Base-by-base conservation (phyloP, 2,329 filamentous ascomycete species). In the Monilinia vaccinii-corymbosi region DNA sequence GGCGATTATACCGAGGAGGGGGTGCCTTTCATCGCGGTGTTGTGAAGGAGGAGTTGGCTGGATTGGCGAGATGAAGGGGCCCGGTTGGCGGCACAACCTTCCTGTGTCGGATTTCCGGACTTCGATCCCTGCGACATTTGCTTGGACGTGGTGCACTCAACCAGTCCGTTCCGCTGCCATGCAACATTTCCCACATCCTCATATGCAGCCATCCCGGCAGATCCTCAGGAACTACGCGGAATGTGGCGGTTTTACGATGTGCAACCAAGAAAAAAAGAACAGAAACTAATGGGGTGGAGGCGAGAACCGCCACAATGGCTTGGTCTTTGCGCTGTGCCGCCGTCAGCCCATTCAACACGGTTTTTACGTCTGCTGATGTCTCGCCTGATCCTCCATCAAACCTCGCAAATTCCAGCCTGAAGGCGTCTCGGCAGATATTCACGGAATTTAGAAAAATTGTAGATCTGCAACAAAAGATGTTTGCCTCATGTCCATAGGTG, bases 181-280 rank as follows among this genome's bases (percentile, higher is more conserved):
- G 2, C 34, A 36, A 36, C 11, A 36, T 14, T 14, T 4, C 10
- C 40, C 40, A 13, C 18, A 23, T 13, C 25, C 32, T 28, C 32
- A 23, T 28, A 18, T 21, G 18, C 28, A 55, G 32, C 16, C 23
- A 18, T 32, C 32, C 28, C 28, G 21, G 40, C 14, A 44, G 8
- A 31, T 44, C n/a, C 5, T 21, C 10, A 32, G 16, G 5, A 11
- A 44, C 23, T 14, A n/a, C 32, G 51, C 51, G 51, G 51, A 44
- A 55, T 55, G 51, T 55, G 38, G 51, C 51, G 51, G 51, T 44
- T 55, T 55, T 53, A 44, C 38, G 38, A 55, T 6, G 3, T 44
- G 51, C 51, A 55, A 55, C 51, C 25, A 28, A 44, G 44, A 44
- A 18, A n/a, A 5, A 6, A 36, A 36, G 34, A 11, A 36, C 13